phyloP scores from a whole-genome alignment of 2,329 filamentous ascomycete species.

The Cordyceps tenuipes region DNA sequence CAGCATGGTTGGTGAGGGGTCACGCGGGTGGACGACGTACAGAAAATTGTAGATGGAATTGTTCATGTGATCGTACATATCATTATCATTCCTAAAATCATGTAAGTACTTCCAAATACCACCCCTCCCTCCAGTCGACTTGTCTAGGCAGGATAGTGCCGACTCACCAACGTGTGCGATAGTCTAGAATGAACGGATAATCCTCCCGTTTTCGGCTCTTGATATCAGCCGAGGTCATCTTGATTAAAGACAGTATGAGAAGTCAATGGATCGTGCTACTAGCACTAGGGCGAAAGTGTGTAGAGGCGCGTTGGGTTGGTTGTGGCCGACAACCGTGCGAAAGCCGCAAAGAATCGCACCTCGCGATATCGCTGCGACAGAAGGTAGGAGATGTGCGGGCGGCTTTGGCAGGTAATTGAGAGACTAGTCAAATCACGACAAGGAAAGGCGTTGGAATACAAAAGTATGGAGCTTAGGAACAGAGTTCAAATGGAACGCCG shows the following conservation, averaged over 20 bases:
- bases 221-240: conserved; percentile 23
- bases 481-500: conserved; percentile 1
- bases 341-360: not conserved
- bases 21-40: conserved; percentile 28
- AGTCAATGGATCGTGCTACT: not conserved
- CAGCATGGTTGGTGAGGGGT: not conserved
- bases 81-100: conserved; percentile 68
- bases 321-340: not conserved
- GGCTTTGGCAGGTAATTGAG: not conserved
- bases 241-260: not conserved
- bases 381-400: not conserved
- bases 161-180: conserved; percentile 73
- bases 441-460: not conserved
- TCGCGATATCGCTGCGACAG: not conserved
- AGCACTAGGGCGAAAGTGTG: not conserved
- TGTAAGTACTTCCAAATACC: not conserved
- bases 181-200: conserved; percentile 72
- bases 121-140: conserved; percentile 13
- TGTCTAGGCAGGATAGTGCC: not conserved
- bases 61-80: conserved; percentile 93
- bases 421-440: not conserved
- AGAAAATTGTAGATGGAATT: conserved; percentile 81
- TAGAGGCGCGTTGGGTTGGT: not conserved
- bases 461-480: not conserved
- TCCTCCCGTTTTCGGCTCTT: conserved; percentile 61